Evolutionary conservation across 106 monocot genomes (phyloP).

Genomic region (Allium fistulosum): DNA sequence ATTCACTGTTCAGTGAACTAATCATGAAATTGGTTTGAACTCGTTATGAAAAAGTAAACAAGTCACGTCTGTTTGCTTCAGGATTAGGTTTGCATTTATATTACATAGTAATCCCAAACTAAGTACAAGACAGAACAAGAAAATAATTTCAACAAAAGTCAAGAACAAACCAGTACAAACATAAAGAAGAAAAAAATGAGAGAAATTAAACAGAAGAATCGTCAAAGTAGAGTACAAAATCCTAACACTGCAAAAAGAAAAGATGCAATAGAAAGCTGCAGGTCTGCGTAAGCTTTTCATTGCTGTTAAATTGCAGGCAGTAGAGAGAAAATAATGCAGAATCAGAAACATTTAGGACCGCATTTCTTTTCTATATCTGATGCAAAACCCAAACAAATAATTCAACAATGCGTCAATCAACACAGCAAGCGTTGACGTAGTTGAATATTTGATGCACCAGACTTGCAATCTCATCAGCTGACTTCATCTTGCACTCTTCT

Average conservation of each 20-base stretch:
- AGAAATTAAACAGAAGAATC: not conserved
- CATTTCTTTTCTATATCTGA: not conserved
- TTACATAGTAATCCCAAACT: too few species aligned
- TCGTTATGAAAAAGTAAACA: too few species aligned
- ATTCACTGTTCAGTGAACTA: too few species aligned
- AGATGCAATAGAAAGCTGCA: conserved; percentile 1
- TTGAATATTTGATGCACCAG: conserved; percentile 78
- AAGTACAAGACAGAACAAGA: too few species aligned
- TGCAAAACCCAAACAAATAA: not conserved
- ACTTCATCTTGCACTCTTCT: conserved; percentile 59
- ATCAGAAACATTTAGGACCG: not conserved
- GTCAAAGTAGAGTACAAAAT: conserved; percentile 3
- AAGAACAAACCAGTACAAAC: not conserved
- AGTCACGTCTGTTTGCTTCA: too few species aligned
- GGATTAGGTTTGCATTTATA: too few species aligned
- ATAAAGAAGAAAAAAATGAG: not conserved
- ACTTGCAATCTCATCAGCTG: conserved; percentile 84
- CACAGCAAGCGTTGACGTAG: conserved; percentile 22
- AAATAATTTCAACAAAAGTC: not conserved
- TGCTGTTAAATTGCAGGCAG: not conserved
- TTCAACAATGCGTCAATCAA: not conserved
- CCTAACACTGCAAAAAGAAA: conserved; percentile 1
- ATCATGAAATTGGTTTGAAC: too few species aligned
- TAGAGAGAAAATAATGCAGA: not conserved
- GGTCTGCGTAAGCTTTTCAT: not conserved